Base-by-base conservation (phyloP, 78 protist species). In the Tieghemostelium lacteum region DNA sequence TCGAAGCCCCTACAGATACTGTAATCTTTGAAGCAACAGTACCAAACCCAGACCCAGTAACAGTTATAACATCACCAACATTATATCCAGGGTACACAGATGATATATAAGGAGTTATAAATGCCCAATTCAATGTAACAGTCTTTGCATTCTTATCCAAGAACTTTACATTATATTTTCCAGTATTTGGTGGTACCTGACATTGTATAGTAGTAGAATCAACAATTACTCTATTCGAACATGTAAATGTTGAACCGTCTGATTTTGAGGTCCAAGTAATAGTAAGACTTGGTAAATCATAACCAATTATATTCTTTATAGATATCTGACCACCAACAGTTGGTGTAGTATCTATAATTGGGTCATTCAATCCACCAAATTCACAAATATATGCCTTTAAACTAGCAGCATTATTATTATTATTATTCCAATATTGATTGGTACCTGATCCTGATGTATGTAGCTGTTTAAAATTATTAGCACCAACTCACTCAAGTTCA, bases 321-420 rank as follows among this genome's bases (percentile, higher is more conserved):
- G 29, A 37, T 10, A 57, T 33, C n/a, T 12, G n/a, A 31, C 50
- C 22, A 37, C 83, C 83, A 12, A 29, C 0, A 2, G 83, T 73
- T 31, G 65, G 54, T 34, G 54, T 20, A 7, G 65, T 14, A 8
- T 34, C 62, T 4, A 73, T 24, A 37, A 37, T 14, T 16, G 83
- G 83, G n/a, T 73, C 58, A 52, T 57, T 45, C 1, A 57, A 57
- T 5, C 83, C 83, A 57, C 83, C 83, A 73, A 22, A 73, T 31
- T 73, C 83, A 57, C 83, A 73, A 57, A 73, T 40, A 33, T n/a
- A 57, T n/a, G 40, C 16, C 14, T 14, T 24, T 8, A 72, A 5
- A 29, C 19, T 52, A 29, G 62, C 24, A 19, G 61, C 78, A 55
- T 34, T 72, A 37, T 72, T 72, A 55, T 72, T 72, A 55, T 34